Evolutionary conservation across 305 asterid genomes (phyloP).

Genomic region (Ilex paraguariensis): DNA sequence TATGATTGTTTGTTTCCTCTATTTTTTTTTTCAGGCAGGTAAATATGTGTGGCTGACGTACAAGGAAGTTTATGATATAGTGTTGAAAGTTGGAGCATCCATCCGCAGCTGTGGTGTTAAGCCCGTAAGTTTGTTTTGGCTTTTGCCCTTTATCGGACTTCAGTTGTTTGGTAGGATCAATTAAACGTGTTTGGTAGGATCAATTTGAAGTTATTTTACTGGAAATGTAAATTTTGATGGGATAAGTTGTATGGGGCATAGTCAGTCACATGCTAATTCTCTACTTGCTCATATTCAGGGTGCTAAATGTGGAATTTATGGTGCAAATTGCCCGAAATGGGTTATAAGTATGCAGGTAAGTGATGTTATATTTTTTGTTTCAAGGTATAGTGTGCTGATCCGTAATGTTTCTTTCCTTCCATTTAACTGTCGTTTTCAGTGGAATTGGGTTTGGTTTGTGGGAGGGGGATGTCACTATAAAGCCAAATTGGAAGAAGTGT

Average conservation of each 20-base stretch:
- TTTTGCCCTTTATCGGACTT: neutral
- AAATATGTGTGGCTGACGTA: slow-evolving; percentile 63
- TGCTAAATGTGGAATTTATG: slow-evolving; percentile 71
- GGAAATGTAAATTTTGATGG: neutral
- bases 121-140: slow-evolving; percentile 36
- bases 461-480: too few relatives aligned
- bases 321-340: slow-evolving; percentile 85
- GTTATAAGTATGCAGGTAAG: slow-evolving; percentile 75
- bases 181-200: too few relatives aligned
- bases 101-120: slow-evolving; percentile 41
- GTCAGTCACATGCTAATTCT: neutral
- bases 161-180: too few relatives aligned
- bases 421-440: too few relatives aligned
- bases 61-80: slow-evolving; percentile 53
- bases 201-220: too few relatives aligned
- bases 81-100: slow-evolving; percentile 57
- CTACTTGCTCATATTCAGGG: slow-evolving; percentile 34
- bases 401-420: too few relatives aligned
- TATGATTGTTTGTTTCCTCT: neutral
- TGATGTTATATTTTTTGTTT: neutral
- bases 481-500: too few relatives aligned
- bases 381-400: too few relatives aligned
- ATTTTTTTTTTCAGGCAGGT: slow-evolving; percentile 48
- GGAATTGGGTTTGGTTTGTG: too few relatives aligned
- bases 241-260: neutral